Evolutionary conservation across 805 yeast species (phyloP), one percentile per base, ranked within the genome.

Genomic region (Yarrowia sp.): DNA sequence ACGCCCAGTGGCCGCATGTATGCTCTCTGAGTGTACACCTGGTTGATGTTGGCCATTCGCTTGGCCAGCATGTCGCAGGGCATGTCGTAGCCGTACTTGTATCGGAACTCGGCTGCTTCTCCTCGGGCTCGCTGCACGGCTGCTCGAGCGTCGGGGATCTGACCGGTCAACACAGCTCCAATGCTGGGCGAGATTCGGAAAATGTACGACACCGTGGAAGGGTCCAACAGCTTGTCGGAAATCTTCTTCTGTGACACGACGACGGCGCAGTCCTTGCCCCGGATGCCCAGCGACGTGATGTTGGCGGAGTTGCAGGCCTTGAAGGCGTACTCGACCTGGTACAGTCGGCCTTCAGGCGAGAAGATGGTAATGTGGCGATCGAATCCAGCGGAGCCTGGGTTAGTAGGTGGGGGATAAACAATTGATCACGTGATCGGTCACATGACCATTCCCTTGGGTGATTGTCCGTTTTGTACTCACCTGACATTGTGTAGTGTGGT

Each of bases 1-100:
- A 94, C 97, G 46, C 99, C 99, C 73, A 92, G 83, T 35, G 99
- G 99, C 80, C 99, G 87, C 98, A 95, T 95, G 79, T 94, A 94
- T 11, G 98, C 98, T 77, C 98, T 86, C 81, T 95, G 99, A 50
- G 99, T 95, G 79, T 92, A 95, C 71, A 95, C 86, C 82, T 95
- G 99, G 63, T 97, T 90, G 76, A 92, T 81, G 78, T 95, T 95
- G 69, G 98, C 98, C 90, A 95, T 89, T 78, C 98, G 86, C 81
- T 94, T 94, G 49, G 97, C 91, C 75, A 93, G 82, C 36, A 90
- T 91, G 76, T 92, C 97, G 71, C 91, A 91, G 2, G 98, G 98
- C 92, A 95, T 93, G 77, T 91, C 97, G 77, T 92, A 95, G 49
- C 99, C 99, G 78, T 91, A 91, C 77, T 91, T 89, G 82, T 94